Evolutionary conservation across 805 yeast genomes (phyloP).

Genomic region (Blastobotrys muscicola): DNA sequence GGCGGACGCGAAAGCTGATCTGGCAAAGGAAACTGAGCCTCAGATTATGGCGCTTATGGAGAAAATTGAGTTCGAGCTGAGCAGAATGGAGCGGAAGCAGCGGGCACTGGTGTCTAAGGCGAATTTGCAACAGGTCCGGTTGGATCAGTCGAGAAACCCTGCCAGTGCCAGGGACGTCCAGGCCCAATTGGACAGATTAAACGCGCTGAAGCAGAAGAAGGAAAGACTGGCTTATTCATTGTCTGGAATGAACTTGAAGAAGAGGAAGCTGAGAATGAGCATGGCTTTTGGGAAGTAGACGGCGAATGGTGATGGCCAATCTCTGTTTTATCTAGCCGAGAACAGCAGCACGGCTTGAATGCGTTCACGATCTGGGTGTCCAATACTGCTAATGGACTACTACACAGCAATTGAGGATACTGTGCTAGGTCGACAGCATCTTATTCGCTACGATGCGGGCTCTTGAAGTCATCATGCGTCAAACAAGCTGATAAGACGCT

Average conservation of each 20-base stretch:
- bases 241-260: conserved; percentile 16
- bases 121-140: conserved; percentile 21
- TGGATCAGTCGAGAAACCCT: conserved; percentile 13
- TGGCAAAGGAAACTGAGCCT: conserved; percentile 23
- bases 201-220: conserved; percentile 13
- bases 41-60: conserved; percentile 18
- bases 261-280: conserved; percentile 15
- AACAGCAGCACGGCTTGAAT: no score
- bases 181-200: conserved; percentile 11
- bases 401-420: no score
- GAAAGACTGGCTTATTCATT: conserved; percentile 16
- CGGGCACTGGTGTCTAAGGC: conserved; percentile 19
- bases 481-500: no score
- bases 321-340: no score
- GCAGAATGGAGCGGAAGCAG: conserved; percentile 21
- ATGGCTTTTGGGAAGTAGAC: conserved; percentile 7
- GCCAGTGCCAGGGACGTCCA: conserved; percentile 2
- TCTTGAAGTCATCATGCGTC: no score
- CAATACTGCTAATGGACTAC: no score
- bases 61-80: conserved; percentile 17
- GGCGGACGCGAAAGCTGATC: conserved; percentile 13
- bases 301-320: no score
- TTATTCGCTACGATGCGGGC: no score
- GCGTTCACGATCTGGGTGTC: no score
- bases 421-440: no score